phyloP scores from a whole-genome alignment of 192 early-diverging fungal species.

The Coemansia sp. region DNA sequence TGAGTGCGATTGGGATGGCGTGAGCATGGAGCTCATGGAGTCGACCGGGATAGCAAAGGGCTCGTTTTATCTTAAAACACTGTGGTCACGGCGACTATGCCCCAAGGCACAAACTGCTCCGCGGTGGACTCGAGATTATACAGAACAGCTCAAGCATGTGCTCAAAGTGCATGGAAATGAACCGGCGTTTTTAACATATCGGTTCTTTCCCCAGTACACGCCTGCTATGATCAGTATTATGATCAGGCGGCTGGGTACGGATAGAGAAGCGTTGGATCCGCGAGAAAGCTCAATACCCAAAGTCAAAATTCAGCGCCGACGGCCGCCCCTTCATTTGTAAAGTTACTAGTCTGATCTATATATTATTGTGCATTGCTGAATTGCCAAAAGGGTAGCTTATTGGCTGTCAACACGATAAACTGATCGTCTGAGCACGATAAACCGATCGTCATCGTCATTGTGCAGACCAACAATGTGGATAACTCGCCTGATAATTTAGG shows the following conservation, averaged over 20 bases:
- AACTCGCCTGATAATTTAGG: too few species aligned
- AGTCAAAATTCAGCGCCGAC: background rate
- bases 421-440: too few species aligned
- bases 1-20: constrained; percentile 25
- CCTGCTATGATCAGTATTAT: constrained; percentile 9
- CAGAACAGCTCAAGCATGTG: constrained; percentile 11
- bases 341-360: too few species aligned
- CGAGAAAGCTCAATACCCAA: background rate
- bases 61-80: background rate
- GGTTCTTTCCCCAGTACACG: constrained; percentile 49
- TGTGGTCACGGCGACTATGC: constrained; percentile 22
- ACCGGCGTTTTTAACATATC: constrained; percentile 34
- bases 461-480: too few species aligned
- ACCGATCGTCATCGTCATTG: too few species aligned
- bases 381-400: too few species aligned
- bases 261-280: constrained; percentile 15
- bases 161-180: constrained; percentile 26
- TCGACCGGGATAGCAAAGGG: constrained; percentile 7
- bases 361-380: too few species aligned
- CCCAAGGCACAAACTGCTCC: constrained; percentile 31
- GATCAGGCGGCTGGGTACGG: constrained; percentile 12
- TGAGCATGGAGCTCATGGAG: constrained; percentile 19
- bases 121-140: constrained; percentile 14
- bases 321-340: background rate
- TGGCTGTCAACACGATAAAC: too few species aligned